phyloP scores from a whole-genome alignment of 768 basidiomycete genomes.

The Boletus subcaerulescens region DNA sequence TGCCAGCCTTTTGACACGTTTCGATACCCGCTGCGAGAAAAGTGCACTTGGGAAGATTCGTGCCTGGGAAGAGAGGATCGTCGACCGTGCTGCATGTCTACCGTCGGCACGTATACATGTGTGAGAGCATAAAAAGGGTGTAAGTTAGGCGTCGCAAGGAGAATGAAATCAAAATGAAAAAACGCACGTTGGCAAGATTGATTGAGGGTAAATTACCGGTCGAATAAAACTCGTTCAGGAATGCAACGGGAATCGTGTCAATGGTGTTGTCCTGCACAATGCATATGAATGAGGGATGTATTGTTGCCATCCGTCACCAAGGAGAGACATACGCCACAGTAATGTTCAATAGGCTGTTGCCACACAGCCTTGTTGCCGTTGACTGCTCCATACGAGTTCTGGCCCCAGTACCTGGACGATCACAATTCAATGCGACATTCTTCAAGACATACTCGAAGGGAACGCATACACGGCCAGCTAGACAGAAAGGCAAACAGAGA shows the following conservation, averaged over 20 bases:
- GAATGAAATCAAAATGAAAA: not conserved
- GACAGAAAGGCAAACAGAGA: not conserved
- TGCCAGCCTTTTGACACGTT: conserved; percentile 63
- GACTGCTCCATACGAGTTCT: conserved; percentile 35
- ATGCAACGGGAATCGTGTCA: conserved; percentile 59
- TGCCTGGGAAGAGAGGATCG: conserved; percentile 59
- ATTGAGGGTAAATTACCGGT: conserved; percentile 56
- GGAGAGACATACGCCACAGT: conserved; percentile 25
- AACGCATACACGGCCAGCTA: conserved; percentile 26
- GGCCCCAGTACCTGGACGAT: conserved; percentile 33
- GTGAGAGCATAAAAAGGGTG: not conserved
- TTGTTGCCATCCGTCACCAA: not conserved
- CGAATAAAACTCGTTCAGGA: conserved; percentile 58
- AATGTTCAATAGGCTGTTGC: conserved; percentile 33
- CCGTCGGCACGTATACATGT: not conserved
- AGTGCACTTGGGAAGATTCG: conserved; percentile 58
- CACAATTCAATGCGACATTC: not conserved
- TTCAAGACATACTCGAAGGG: not conserved
- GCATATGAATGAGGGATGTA: not conserved
- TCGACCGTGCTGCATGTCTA: conserved; percentile 63
- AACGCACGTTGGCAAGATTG: conserved; percentile 55
- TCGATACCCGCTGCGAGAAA: conserved; percentile 59
- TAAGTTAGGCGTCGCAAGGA: not conserved
- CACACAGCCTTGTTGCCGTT: conserved; percentile 21
- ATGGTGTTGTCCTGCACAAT: conserved; percentile 49